Evolutionary conservation across 2,329 filamentous ascomycete species (phyloP).

Genomic region (Colletotrichum tamarilloi): DNA sequence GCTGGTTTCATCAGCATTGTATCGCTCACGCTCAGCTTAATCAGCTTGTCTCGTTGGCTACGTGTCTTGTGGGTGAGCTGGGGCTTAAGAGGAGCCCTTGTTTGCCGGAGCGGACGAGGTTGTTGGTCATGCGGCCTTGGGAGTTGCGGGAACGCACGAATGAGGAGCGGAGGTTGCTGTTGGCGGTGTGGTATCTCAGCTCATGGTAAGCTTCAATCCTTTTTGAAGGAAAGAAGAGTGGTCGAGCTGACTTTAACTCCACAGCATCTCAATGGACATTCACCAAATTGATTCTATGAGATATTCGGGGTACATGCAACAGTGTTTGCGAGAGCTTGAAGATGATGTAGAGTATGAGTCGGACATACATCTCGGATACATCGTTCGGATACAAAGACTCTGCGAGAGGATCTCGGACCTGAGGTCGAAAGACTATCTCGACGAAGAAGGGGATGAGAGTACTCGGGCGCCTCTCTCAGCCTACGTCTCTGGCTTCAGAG

Average conservation of each 20-base stretch:
- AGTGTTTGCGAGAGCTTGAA: slow-evolving; percentile 60
- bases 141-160: slow-evolving; percentile 54
- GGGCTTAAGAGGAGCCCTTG: slow-evolving; percentile 55
- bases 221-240: rapidly evolving
- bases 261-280: slow-evolving; percentile 52
- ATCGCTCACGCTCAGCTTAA: slow-evolving; percentile 63
- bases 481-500: slow-evolving; percentile 58
- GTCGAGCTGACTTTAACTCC: no score
- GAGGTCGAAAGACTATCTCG: slow-evolving; percentile 47
- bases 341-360: slow-evolving; percentile 55
- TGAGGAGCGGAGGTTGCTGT: slow-evolving; percentile 63
- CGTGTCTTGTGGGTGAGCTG: slow-evolving; percentile 59
- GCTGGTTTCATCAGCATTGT: slow-evolving; percentile 66
- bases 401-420: slow-evolving; percentile 60
- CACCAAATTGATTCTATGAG: slow-evolving; percentile 58
- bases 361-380: slow-evolving; percentile 57
- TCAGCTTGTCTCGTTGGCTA: slow-evolving; percentile 60
- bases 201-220: slow-evolving; percentile 55
- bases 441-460: slow-evolving; percentile 47
- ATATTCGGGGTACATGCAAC: slow-evolving; percentile 64
- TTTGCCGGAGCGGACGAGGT: slow-evolving; percentile 53
- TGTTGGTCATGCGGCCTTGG: slow-evolving; percentile 55
- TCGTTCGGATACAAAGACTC: slow-evolving; percentile 62
- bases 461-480: slow-evolving; percentile 55
- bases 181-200: slow-evolving; percentile 65